Evolutionary conservation across 2,329 filamentous ascomycete species (phyloP).

Genomic region (Sporothrix brunneoviolacea): DNA sequence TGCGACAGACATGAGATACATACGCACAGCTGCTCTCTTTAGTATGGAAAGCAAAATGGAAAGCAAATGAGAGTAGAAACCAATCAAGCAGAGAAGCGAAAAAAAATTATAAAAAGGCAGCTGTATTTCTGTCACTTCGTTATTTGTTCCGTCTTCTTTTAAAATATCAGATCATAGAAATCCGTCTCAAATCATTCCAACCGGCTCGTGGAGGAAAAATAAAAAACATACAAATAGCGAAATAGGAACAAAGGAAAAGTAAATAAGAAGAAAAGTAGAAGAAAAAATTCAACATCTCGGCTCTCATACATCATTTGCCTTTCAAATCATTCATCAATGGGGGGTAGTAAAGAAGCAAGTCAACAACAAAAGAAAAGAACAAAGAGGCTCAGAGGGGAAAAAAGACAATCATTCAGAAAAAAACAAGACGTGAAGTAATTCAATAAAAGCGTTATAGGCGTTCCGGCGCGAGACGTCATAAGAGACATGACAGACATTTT

Average conservation of each 20-base stretch:
- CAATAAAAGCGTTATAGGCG: conserved; percentile 9
- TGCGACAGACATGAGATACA: too few relatives aligned
- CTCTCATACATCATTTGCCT: too few relatives aligned
- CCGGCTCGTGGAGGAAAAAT: background rate
- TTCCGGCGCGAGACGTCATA: conserved; percentile 11
- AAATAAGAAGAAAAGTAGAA: background rate
- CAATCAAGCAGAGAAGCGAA: background rate
- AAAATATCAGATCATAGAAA: too few relatives aligned
- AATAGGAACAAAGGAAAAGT: background rate
- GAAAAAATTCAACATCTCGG: background rate
- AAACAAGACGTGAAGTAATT: conserved; percentile 3
- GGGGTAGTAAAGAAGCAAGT: conserved; percentile 1
- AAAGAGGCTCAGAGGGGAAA: background rate
- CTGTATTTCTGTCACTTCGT: background rate
- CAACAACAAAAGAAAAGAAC: background rate
- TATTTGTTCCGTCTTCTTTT: too few relatives aligned
- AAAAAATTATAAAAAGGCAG: background rate
- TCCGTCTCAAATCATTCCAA: too few relatives aligned
- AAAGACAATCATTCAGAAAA: conserved; percentile 7
- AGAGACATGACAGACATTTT: conserved; percentile 4
- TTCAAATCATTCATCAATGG: background rate
- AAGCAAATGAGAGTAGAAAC: background rate
- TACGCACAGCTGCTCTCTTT: too few relatives aligned
- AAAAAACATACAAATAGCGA: background rate
- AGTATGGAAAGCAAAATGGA: too few relatives aligned